phyloP scores from a whole-genome alignment of 2,329 filamentous ascomycete species.

The Fusarium oligoseptatum region DNA sequence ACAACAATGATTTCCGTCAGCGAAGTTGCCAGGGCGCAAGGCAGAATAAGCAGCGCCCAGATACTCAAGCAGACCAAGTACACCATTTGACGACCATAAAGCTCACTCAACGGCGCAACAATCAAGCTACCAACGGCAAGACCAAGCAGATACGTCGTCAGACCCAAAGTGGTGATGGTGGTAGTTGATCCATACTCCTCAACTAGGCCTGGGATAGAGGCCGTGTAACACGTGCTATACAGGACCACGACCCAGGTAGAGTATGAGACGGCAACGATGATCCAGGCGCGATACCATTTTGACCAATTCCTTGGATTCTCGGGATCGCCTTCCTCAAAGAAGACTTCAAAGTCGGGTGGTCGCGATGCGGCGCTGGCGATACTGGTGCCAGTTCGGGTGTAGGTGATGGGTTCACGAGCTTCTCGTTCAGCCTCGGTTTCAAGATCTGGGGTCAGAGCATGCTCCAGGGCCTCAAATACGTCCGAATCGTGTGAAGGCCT shows the following conservation, averaged over 20 bases:
- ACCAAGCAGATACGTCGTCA: constrained; percentile 84
- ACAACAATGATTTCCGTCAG: constrained; percentile 77
- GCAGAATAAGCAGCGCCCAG: constrained; percentile 78
- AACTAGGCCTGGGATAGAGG: constrained; percentile 77
- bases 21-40: constrained; percentile 77
- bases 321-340: constrained; percentile 74
- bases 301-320: constrained; percentile 79
- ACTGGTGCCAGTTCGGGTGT: constrained; percentile 58
- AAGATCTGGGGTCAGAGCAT: constrained; percentile 53
- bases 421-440: constrained; percentile 56
- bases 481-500: constrained; percentile 42
- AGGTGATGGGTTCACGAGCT: constrained; percentile 60
- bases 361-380: constrained; percentile 59
- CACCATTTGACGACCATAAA: constrained; percentile 77
- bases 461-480: constrained; percentile 54
- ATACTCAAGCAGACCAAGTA: constrained; percentile 75
- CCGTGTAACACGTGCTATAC: constrained; percentile 85
- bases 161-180: constrained; percentile 77
- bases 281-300: constrained; percentile 60
- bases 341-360: constrained; percentile 76
- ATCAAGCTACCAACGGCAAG: constrained; percentile 79
- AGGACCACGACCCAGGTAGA: constrained; percentile 69
- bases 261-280: constrained; percentile 60
- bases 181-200: constrained; percentile 72
- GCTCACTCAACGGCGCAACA: constrained; percentile 79